Base-by-base conservation (phyloP, 2,329 filamentous ascomycete genomes). In the Ceratocystis cacaofunesta region DNA sequence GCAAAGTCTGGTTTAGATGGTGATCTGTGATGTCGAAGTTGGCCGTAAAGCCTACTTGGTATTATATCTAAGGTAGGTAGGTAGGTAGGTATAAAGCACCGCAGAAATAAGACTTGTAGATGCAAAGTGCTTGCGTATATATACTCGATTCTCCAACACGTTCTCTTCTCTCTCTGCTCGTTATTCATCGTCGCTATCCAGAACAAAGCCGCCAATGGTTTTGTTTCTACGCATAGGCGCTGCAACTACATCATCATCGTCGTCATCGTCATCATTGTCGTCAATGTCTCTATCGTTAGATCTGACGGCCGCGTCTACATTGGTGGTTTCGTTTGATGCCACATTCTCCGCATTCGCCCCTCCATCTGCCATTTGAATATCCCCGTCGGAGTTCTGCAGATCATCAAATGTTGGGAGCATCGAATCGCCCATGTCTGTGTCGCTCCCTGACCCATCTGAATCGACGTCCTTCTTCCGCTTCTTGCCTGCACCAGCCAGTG, bases 381-480 rank as follows among this genome's bases (percentile, higher is more conserved):
- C 63, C 22, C 12, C 25, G 5, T 50, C 52, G 5, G 25, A 25
- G 25, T 57, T 48, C 44, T 44, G 12, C 30, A 22, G 7, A 43
- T 64, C 63, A 41, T 64, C 63, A 41, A 64, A 64, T 3, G 63
- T 64, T 50, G 63, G 63, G 1, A 64, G 41, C 64, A 65, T 58
- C 25, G 50, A 52, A 61, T 66, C 65, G n/a, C 10, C 61, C 50
- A 63, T 63, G 22, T 67, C 65, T 15, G 64, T 62, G 3, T 64
- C 65, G n/a, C 62, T 66, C 25, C 2, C 48, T 4, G 58, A 58
- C 22, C 63, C 66, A 6, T 63, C 60, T 44, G 58, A 62, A 8
- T 65, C 60, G n/a, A 55, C n/a, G 17, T 25, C 58, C 55, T 61
- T 61, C 52, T 67, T 67, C 41, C 66, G 50, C 52, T 67, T 67